These are phyloP conservation scores for Fusarium liriodendri DNA, from an alignment of 2,329 filamentous ascomycete species.

Conservation along the genomic window DNA sequence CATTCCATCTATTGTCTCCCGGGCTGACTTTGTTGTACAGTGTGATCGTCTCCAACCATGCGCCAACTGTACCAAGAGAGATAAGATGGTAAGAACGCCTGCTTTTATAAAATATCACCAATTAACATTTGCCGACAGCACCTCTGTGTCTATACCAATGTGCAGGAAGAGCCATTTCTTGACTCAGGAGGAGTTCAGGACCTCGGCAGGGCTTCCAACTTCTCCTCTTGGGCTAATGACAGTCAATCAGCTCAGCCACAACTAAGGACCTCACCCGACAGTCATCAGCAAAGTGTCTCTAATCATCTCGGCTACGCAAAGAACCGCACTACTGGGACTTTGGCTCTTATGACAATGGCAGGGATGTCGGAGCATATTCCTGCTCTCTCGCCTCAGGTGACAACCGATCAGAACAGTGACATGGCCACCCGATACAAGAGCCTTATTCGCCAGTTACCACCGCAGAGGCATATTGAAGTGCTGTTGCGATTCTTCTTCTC, in stretches of 20 bases:
- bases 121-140: background rate
- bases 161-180: background rate
- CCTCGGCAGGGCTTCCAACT: background rate
- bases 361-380: background rate
- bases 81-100: background rate
- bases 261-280: background rate
- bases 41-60: background rate
- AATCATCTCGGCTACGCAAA: background rate
- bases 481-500: background rate
- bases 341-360: background rate
- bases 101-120: background rate
- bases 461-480: background rate
- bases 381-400: background rate
- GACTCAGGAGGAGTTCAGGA: background rate
- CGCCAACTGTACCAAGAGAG: background rate
- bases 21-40: background rate
- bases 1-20: background rate
- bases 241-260: background rate
- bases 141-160: background rate
- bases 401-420: background rate
- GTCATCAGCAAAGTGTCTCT: background rate
- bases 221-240: background rate
- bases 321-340: background rate
- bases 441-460: background rate
- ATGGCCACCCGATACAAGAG: background rate